A percentile compares a stretch with the other conserved stretches of the same genome.
These are phyloP conservation scores for Aspergillus glaucus DNA, from an alignment of 2,329 filamentous ascomycete genomes.

Conservation along the genomic window DNA sequence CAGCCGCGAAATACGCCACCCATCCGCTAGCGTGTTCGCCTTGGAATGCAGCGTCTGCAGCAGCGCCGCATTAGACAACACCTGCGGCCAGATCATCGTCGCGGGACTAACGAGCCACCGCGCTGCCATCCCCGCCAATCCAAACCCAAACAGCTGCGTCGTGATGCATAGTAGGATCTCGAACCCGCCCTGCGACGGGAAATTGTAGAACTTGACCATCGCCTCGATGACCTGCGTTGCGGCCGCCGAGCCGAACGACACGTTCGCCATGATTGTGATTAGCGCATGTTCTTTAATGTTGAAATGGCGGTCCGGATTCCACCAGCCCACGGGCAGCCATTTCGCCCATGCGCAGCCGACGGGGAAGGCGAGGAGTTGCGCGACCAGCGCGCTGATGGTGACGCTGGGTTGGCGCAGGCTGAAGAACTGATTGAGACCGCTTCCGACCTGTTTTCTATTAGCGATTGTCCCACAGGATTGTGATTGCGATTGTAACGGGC, in stretches of 20 bases:
- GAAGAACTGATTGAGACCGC: conserved; percentile 35
- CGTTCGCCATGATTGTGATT: conserved; percentile 43
- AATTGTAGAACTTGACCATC: conserved; percentile 47
- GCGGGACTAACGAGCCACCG: conserved; percentile 55
- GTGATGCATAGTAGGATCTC: conserved; percentile 56
- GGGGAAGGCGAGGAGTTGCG: conserved; percentile 42
- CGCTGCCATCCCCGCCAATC: conserved; percentile 54
- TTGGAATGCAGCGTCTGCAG: conserved; percentile 35
- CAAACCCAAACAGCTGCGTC: conserved; percentile 59
- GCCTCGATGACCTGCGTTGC: conserved; percentile 35
- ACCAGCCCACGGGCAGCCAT: conserved; percentile 33
- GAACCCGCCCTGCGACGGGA: conserved; percentile 54
- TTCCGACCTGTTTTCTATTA: conserved; percentile 21
- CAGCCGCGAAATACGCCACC: conserved; percentile 35
- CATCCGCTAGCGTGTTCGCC: conserved; percentile 32
- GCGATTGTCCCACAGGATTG: not conserved
- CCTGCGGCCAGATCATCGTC: conserved; percentile 59
- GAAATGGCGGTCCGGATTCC: conserved; percentile 39
- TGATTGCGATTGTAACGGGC: not conserved
- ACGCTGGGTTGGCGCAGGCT: conserved; percentile 34
- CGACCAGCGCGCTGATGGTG: conserved; percentile 33
- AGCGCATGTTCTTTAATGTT: conserved; percentile 39
- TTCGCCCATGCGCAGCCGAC: conserved; percentile 36
- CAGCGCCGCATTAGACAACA: conserved; percentile 46
- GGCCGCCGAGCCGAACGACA: conserved; percentile 41